Evolutionary conservation across 345 rosid genomes (phyloP), one percentile per base, ranked within the genome.

Genomic region (Atalantia buxifolia): DNA sequence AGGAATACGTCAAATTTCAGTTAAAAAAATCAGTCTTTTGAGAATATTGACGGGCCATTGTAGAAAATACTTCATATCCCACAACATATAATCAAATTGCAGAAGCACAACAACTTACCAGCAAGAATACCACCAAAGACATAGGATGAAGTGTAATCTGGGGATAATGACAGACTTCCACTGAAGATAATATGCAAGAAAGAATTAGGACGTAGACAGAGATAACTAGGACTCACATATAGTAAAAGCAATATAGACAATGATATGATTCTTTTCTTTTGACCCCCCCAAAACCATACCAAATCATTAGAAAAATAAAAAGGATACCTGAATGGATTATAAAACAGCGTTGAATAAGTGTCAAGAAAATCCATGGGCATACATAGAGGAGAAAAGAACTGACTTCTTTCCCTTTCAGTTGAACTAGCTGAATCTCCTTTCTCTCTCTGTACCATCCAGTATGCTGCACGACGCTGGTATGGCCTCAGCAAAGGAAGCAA

Each of bases 61-160:
- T 72, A 22, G 13, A 38, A 73, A 72, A 57, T 33, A 57, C 28
- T 62, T 74, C 30, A 45, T 75, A 63, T 64, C 28, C n/a, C 42
- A 42, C 6, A 27, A 48, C 36, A 30, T 10, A 61, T 75, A 63
- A 19, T 53, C 59, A 28, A 27, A 57, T 21, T 19, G 45, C 21
- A 61, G 48, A 48, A 66, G 30, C 60, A n/a, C 2, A 66, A 27
- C 62, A 61, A 79, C 89, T 77, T 88, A 93, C 99, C 98, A 65
- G 99, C 99, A 83, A 95, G 98, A 82, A 95, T 92, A 76, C 98
- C 99, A n/a, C 99, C 99, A 14, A 82, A 84, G 85, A 91, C 86
- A 82, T 63, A 75, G 66, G 96, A 83, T 60, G 94, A 78, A 78
- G 86, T 79, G 71, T 82, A 67, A 79, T 92, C 93, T 28, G 84